Evolutionary conservation across 1,284 basidiomycete species (phyloP), one percentile per base, ranked within the genome.

Genomic region (Macrocybe sp.): DNA sequence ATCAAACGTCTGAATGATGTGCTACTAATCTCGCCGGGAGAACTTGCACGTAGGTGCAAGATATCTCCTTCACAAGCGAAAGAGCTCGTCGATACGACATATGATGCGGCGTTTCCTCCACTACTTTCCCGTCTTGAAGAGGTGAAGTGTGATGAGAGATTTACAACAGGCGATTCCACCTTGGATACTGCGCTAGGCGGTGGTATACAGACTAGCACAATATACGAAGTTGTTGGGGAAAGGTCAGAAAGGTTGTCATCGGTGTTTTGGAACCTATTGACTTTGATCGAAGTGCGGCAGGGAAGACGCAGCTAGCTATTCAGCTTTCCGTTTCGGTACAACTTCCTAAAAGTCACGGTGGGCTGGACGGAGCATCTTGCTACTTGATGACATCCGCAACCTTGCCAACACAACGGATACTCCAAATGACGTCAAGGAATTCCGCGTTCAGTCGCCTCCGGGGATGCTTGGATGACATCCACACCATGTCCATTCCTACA

Each of bases 161-260:
- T 81, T 56, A 81, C 86, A 0, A 88, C 86, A 0, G 91, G 90
- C 0, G 89, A 92, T 60, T 51, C 64, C 1, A 59, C 66, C 7
- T 66, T 95, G 7, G 90, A 95, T 59, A 50, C 64, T 22, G 66
- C 76, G 6, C 67, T 94, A 0, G 85, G 85, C 8, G 89, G 89
- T 9, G 92, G 92, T 3, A 72, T 93, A 10, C 68, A 76, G 45
- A 79, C 84, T 1, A 83, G 89, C 1, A 83, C 84, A 75, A 55
- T 95, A 10, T 93, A 88, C 78, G 92, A 95, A 60, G 67, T 94
- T 35, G 80, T 76, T 9, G 92, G 92, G n/a, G 89, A 94, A 72
- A 90, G 90, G 90, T 91, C 64, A 48, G 68, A 36, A 22, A 41
- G 33, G 31, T 41, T 51, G 58, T 14, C 38, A 14, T 37, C 29